These are phyloP conservation scores for Cantharellus anzutake DNA, from an alignment of 768 basidiomycete species.

Conservation along the genomic window DNA sequence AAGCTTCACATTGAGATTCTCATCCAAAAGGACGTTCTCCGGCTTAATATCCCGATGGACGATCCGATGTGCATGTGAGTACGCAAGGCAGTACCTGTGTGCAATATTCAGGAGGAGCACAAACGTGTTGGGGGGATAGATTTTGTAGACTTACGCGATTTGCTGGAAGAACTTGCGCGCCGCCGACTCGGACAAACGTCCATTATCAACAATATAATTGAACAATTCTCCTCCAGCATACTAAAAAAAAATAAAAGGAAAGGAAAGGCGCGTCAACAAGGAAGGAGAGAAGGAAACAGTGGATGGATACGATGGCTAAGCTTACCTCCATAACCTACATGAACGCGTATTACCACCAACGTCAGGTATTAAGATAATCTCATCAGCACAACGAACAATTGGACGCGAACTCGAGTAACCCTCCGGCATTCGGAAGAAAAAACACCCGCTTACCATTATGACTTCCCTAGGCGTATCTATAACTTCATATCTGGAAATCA, in stretches of 20 bases:
- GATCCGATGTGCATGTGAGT: slow-evolving; percentile 90
- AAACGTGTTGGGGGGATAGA: not conserved
- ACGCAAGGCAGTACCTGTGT: slow-evolving; percentile 64
- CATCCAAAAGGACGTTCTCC: slow-evolving; percentile 60
- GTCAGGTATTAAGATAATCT: not conserved
- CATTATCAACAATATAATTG: slow-evolving; percentile 93
- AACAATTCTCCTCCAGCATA: slow-evolving; percentile 93
- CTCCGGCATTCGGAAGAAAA: not conserved
- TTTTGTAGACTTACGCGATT: slow-evolving; percentile 33
- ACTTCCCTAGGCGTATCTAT: slow-evolving; percentile 92
- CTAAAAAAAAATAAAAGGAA: not conserved
- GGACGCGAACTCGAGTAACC: no score
- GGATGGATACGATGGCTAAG: not conserved
- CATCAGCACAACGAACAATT: not conserved
- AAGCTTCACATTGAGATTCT: slow-evolving; percentile 56
- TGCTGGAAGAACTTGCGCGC: slow-evolving; percentile 96
- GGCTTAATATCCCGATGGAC: slow-evolving; percentile 97
- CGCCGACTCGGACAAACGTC: slow-evolving; percentile 71
- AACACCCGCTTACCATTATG: slow-evolving; percentile 71
- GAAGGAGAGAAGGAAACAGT: not conserved
- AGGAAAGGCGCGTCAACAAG: not conserved
- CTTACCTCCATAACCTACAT: not conserved
- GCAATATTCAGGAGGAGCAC: not conserved
- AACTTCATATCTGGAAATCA: slow-evolving; percentile 24
- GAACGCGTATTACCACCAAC: not conserved